Evolutionary conservation across 257 asterid genomes (phyloP).

Genomic region (Primulina tabacum): DNA sequence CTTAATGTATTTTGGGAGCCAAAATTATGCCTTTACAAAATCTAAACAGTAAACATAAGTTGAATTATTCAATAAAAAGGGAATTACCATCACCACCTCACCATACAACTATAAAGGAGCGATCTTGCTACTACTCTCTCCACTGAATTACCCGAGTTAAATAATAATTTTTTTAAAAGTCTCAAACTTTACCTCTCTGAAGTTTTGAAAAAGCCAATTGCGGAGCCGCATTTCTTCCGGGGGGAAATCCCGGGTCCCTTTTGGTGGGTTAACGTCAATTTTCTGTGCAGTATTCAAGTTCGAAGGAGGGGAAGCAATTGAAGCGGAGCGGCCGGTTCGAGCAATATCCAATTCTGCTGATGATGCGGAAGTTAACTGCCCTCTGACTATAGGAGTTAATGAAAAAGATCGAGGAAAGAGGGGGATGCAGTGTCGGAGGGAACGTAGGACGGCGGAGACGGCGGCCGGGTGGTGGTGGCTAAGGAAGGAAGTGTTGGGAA

Average conservation of each 20-base stretch:
- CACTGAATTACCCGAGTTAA: background rate
- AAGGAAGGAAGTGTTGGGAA: slow-evolving; percentile 49
- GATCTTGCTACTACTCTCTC: background rate
- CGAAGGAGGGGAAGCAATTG: slow-evolving; percentile 56
- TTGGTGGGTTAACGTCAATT: slow-evolving; percentile 95
- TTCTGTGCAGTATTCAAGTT: slow-evolving; percentile 39
- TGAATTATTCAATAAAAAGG: background rate
- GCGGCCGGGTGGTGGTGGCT: slow-evolving; percentile 44
- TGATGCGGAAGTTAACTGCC: slow-evolving; percentile 37
- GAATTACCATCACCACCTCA: background rate
- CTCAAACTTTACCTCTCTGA: slow-evolving; percentile 58
- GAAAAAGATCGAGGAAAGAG: slow-evolving; percentile 19
- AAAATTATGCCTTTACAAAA: background rate
- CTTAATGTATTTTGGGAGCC: background rate
- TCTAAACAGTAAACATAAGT: background rate
- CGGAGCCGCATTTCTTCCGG: slow-evolving; percentile 99
- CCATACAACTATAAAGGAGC: background rate
- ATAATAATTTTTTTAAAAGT: background rate
- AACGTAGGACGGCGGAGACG: slow-evolving; percentile 29
- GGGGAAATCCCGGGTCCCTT: slow-evolving; percentile 93
- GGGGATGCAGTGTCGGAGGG: slow-evolving; percentile 26
- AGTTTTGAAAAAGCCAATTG: slow-evolving; percentile 79
- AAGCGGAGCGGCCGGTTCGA: slow-evolving; percentile 57
- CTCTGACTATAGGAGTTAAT: slow-evolving; percentile 25
- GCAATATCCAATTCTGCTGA: slow-evolving; percentile 41